Evolutionary conservation across 192 early-diverging fungal genomes (phyloP), one percentile per base, ranked within the genome.

Genomic region (Coemansia sp.): DNA sequence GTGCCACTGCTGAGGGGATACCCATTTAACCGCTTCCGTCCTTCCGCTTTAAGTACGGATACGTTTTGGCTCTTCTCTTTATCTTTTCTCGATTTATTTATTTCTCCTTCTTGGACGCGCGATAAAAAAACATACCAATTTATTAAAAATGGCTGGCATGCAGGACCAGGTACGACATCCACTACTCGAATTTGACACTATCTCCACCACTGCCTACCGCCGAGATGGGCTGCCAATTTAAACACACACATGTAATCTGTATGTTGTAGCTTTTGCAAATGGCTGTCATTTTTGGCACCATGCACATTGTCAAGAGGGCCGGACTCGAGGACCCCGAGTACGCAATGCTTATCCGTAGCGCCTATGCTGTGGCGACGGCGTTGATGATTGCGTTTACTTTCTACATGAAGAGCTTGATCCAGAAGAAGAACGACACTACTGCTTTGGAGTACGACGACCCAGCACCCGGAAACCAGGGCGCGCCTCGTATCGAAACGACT

Each of bases 401-500:
- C 47, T 78, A 86, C 66, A 70, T 89, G 32, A 84, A 85, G 67
- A 60, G 42, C 46, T 62, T 75, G 57, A 87, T 95, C 40, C 68
- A 74, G 60, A 72, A 70, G 58, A 93, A 90, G 79, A 97, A 97
- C 72, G 96, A 98, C 74, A 84, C 85, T 42, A 94, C 93, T 21
- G 69, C 85, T 11, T 84, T 98, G 39, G 84, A 89, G 70, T 95
- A 94, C 80, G 86, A 91, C 26, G 92, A 96, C 53, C 84, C 90
- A 44, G 30, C 69, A 4, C 66, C 60, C 30, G 44, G 69, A 23
- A 69, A 59, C 64, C 64, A 70, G 64, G 72, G 62, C 62, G 75
- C 33, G 61, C 55, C 55, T 6, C 82, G 86, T 32, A 66, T 87
- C 4, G 86, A 88, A 52, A 93, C 89, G 11, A 93, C 91, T 16